Percentiles rank a stretch among this genome's conserved stretches.
Conservation (phyloP, 108 stramenopile genomes). For the Nitzschia palea region DNA sequence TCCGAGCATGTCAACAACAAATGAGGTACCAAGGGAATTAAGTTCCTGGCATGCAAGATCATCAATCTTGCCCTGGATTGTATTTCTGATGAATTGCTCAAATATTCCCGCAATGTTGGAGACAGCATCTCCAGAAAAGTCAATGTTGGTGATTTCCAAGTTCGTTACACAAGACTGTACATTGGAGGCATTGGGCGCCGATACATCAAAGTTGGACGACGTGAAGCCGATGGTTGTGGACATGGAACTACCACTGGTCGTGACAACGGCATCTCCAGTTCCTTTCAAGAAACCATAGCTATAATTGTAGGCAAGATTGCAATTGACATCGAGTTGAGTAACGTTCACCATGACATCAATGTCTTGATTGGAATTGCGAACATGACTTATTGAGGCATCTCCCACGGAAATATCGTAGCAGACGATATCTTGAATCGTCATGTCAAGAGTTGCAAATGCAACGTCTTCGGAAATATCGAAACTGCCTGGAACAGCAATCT, state of each 20-base stretch:
- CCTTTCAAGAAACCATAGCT: conserved; percentile 26
- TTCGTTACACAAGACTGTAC: conserved; percentile 37
- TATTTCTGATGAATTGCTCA: conserved; percentile 40
- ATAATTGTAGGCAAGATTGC: conserved; percentile 26
- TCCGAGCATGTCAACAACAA: conserved; percentile 19
- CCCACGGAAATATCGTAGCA: conserved; percentile 28
- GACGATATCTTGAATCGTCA: conserved; percentile 17
- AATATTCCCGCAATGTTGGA: conserved; percentile 42
- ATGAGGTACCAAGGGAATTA: conserved; percentile 15
- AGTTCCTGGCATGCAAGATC: conserved; percentile 49
- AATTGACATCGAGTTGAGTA: conserved; percentile 10
- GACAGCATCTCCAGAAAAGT: conserved; percentile 51
- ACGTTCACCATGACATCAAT: conserved; percentile 12
- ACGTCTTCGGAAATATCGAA: conserved; percentile 19
- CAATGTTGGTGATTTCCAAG: conserved; percentile 51
- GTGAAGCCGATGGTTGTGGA: conserved; percentile 34
- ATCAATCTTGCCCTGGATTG: conserved; percentile 41
- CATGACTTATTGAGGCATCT: conserved; percentile 13
- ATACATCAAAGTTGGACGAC: conserved; percentile 31
- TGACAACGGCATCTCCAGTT: conserved; percentile 5
- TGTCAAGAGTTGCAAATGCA: conserved; percentile 4
- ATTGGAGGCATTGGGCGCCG: conserved; percentile 32
- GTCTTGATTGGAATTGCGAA: conserved; percentile 1
- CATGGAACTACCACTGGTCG: conserved; percentile 18
- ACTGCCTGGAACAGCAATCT: conserved; percentile 11